These are phyloP conservation scores for Leccinum cinnamomeum DNA, from an alignment of 1,284 basidiomycete species.

Conservation along the genomic window DNA sequence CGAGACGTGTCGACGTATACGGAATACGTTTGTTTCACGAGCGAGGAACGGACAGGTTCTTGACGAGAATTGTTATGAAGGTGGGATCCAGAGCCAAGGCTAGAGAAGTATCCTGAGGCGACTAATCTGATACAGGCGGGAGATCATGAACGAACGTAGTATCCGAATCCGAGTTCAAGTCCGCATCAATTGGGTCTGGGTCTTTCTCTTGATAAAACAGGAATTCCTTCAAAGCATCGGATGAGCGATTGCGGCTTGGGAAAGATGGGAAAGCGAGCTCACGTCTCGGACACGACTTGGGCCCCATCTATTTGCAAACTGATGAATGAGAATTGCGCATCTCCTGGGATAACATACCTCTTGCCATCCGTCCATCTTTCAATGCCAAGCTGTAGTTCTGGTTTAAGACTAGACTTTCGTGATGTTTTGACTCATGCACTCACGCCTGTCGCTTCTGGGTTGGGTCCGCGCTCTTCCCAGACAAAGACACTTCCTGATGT, in stretches of 20 bases:
- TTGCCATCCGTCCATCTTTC: conserved; percentile 82
- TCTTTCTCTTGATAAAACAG: conserved; percentile 72
- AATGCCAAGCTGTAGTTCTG: conserved; percentile 56
- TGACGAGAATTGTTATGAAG: conserved; percentile 36
- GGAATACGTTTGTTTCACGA: conserved; percentile 80
- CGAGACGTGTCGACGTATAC: conserved; percentile 62
- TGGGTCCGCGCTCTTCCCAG: conserved; percentile 78
- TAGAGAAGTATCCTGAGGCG: conserved; percentile 23
- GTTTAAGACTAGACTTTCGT: conserved; percentile 8
- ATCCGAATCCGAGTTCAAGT: conserved; percentile 48
- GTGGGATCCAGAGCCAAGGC: conserved; percentile 37
- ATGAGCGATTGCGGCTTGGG: conserved; percentile 8
- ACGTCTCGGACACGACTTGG: conserved; percentile 76
- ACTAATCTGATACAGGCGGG: not conserved
- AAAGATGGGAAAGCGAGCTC: conserved; percentile 29
- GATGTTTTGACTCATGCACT: conserved; percentile 25
- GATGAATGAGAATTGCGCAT: conserved; percentile 31
- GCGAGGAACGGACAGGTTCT: conserved; percentile 45
- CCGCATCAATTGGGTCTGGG: conserved; percentile 43
- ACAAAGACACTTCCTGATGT: conserved; percentile 73
- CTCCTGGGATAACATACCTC: conserved; percentile 39
- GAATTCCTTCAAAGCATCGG: conserved; percentile 54
- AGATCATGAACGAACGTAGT: conserved; percentile 34
- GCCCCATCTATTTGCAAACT: conserved; percentile 52
- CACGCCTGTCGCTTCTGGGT: conserved; percentile 66